Percentiles rank a stretch among this genome's conserved stretches.
These are phyloP conservation scores for Phaffia rhodozyma DNA, from an alignment of 1,284 basidiomycete genomes.

Conservation along the genomic window DNA sequence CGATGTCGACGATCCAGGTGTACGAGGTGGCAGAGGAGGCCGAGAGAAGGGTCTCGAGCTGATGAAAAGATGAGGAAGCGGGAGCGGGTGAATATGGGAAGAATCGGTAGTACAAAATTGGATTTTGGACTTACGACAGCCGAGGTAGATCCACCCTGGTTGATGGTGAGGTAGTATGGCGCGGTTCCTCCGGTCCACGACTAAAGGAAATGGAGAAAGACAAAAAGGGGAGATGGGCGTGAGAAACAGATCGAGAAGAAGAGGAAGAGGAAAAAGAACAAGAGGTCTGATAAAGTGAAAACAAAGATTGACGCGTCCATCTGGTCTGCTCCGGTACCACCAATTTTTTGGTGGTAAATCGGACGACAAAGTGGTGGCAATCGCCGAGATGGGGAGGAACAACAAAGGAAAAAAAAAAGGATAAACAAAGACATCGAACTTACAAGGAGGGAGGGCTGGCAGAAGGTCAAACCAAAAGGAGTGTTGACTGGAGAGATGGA, in stretches of 20 bases:
- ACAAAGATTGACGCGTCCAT: too few species aligned
- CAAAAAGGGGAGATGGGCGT: background rate
- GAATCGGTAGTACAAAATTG: background rate
- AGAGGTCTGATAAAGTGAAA: too few species aligned
- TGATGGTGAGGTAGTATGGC: conserved; percentile 54
- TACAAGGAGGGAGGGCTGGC: conserved; percentile 16
- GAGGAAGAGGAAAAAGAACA: too few species aligned
- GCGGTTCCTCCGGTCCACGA: conserved; percentile 32
- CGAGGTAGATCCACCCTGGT: conserved; percentile 54
- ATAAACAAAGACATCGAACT: background rate
- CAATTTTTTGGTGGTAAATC: too few species aligned
- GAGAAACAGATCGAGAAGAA: background rate
- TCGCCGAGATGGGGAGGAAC: background rate
- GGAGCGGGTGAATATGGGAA: too few species aligned
- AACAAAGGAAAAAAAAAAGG: background rate
- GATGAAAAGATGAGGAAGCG: background rate
- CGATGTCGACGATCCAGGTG: conserved; percentile 54
- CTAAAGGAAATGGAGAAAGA: background rate
- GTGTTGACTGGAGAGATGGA: background rate
- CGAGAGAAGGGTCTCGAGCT: conserved; percentile 46
- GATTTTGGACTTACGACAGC: conserved; percentile 30
- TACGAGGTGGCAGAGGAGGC: conserved; percentile 37
- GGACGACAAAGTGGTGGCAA: too few species aligned
- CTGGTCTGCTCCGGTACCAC: too few species aligned
- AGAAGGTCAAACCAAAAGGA: conserved; percentile 8